Percentiles rank a stretch among this genome's conserved stretches.
These are phyloP conservation scores for Helicosporidium sp. DNA, from an alignment of 139 green algal species.

Conservation along the genomic window DNA sequence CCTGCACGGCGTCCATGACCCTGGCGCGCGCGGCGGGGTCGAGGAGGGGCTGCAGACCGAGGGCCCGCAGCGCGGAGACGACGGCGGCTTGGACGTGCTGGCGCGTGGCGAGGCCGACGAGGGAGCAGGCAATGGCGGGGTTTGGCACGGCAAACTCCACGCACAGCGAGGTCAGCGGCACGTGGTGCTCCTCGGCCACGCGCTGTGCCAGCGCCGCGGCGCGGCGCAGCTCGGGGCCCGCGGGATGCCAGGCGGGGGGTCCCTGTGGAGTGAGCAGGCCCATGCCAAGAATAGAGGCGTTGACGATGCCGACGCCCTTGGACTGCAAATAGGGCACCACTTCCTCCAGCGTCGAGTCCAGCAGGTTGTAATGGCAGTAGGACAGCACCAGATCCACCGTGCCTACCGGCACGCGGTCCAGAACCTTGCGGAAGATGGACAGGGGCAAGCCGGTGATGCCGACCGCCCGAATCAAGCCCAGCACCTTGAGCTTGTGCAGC, in stretches of 20 bases:
- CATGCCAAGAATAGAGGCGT: conserved; percentile 70
- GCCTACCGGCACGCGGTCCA: conserved; percentile 45
- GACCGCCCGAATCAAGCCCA: conserved; percentile 61
- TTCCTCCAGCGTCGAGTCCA: conserved; percentile 47
- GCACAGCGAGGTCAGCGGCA: conserved; percentile 42
- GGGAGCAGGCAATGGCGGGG: conserved; percentile 36
- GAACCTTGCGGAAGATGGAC: conserved; percentile 46
- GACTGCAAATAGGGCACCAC: conserved; percentile 39
- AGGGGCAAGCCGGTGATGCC: conserved; percentile 83
- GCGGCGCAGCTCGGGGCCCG: conserved; percentile 40
- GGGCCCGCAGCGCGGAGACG: conserved; percentile 16
- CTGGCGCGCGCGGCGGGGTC: conserved; percentile 5
- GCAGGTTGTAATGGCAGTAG: conserved; percentile 82
- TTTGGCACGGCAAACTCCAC: conserved; percentile 36
- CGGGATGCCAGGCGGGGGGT: conserved; percentile 76
- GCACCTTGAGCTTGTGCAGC: conserved; percentile 48
- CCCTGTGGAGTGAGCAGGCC: conserved; percentile 69
- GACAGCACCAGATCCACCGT: conserved; percentile 66
- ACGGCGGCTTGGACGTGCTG: conserved; percentile 14
- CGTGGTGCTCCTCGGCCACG: conserved; percentile 16
- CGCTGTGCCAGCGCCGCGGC: conserved; percentile 31
- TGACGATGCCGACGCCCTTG: conserved; percentile 66
- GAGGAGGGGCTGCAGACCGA: conserved; percentile 16
- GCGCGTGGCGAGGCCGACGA: conserved; percentile 57
- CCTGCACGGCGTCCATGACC: conserved; percentile 28